Percentiles rank a stretch among this genome's conserved stretches.
phyloP scores from a whole-genome alignment of 495 filamentous ascomycete genomes.

The Aspergillus cristatus region DNA sequence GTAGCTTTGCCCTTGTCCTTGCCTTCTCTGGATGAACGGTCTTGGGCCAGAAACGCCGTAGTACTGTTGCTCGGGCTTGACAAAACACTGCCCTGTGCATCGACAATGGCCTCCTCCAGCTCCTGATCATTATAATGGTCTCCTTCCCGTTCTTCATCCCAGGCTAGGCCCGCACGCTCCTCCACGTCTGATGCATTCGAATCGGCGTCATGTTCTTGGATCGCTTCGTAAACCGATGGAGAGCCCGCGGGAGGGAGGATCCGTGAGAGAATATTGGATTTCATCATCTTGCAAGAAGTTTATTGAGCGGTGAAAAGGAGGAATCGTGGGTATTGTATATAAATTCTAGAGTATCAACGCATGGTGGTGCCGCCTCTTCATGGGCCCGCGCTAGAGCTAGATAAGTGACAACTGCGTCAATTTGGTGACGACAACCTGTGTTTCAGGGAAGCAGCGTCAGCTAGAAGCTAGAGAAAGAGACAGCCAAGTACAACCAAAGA shows the following conservation, averaged over 20 bases:
- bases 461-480: no score
- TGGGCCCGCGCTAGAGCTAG: no score
- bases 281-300: constrained; percentile 48
- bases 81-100: constrained; percentile 51
- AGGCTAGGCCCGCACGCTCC: constrained; percentile 53
- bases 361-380: no score
- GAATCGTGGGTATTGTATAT: constrained; percentile 5
- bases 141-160: constrained; percentile 55
- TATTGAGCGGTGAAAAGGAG: constrained; percentile 6
- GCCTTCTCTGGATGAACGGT: constrained; percentile 8
- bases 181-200: constrained; percentile 55
- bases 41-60: constrained; percentile 26
- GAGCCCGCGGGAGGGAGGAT: constrained; percentile 57
- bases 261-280: constrained; percentile 68
- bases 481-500: no score
- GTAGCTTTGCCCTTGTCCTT: constrained; percentile 9
- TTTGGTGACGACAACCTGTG: no score
- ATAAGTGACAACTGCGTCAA: no score
- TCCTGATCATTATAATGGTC: constrained; percentile 63
- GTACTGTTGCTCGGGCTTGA: constrained; percentile 40
- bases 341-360: not conserved
- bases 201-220: constrained; percentile 51
- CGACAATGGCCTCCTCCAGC: constrained; percentile 54
- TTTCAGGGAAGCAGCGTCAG: no score
- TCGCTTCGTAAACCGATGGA: constrained; percentile 63